phyloP scores from a whole-genome alignment of 805 yeast species.

The Starmerella davenportii region DNA sequence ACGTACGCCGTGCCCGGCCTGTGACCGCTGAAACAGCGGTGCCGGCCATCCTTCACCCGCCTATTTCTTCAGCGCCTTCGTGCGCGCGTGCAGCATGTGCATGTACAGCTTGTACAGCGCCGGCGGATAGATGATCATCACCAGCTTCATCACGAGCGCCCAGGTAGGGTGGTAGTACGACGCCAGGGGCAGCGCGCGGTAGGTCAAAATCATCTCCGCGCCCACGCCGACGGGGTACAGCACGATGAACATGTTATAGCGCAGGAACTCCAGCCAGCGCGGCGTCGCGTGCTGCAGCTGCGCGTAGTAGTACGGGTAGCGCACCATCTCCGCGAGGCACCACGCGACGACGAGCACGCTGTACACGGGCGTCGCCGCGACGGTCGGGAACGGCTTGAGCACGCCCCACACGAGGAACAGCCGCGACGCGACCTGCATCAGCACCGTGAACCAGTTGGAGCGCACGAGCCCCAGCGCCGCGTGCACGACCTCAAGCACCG shows the following conservation, averaged over 20 bases:
- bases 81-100: constrained; percentile 80
- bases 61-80: constrained; percentile 39
- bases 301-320: constrained; percentile 58
- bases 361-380: constrained; percentile 39
- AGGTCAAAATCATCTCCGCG: constrained; percentile 56
- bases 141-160: constrained; percentile 36
- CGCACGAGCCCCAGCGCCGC: constrained; percentile 63
- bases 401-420: constrained; percentile 69
- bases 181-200: constrained; percentile 58
- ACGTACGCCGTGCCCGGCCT: no score
- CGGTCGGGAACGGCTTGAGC: constrained; percentile 54
- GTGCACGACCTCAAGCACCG: constrained; percentile 65
- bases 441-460: constrained; percentile 70
- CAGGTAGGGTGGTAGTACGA: constrained; percentile 27
- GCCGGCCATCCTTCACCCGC: no score
- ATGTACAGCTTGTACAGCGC: constrained; percentile 71
- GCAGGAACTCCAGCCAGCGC: constrained; percentile 39
- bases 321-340: constrained; percentile 83
- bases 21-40: no score
- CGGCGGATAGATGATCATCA: constrained; percentile 58
- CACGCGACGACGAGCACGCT: constrained; percentile 60
- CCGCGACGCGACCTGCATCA: constrained; percentile 75
- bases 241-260: constrained; percentile 69
- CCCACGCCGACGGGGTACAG: constrained; percentile 88
- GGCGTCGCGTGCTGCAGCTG: constrained; percentile 53